Evolutionary conservation across 192 early-diverging fungal genomes (phyloP).

Genomic region (Backusella parvicylindrica): DNA sequence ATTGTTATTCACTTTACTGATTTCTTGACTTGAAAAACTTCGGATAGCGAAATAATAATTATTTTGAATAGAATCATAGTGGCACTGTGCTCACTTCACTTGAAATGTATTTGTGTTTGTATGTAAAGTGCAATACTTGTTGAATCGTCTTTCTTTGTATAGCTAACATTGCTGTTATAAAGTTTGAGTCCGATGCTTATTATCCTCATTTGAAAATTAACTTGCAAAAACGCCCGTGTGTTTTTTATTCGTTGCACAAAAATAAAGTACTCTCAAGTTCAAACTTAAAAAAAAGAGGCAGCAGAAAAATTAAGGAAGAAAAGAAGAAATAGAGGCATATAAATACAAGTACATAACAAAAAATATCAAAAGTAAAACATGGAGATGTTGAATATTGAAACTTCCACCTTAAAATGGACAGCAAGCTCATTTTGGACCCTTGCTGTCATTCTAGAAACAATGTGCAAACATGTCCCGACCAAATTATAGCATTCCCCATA

Average conservation of each 20-base stretch:
- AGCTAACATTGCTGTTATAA: neutral
- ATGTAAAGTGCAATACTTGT: neutral
- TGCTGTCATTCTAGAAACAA: neutral
- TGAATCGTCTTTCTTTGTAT: neutral
- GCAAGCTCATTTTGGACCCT: neutral
- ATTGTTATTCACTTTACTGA: neutral
- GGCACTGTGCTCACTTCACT: neutral
- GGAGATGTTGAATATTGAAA: neutral
- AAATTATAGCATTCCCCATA: neutral
- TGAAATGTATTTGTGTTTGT: neutral
- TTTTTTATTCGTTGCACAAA: conserved; percentile 1
- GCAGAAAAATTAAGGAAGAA: neutral
- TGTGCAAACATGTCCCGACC: neutral
- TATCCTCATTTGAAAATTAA: neutral
- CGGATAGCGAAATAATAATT: too few relatives aligned
- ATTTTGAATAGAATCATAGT: neutral
- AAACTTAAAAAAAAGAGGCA: neutral
- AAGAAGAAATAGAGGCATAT: neutral
- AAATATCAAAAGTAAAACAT: neutral
- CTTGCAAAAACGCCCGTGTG: neutral
- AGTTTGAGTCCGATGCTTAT: neutral
- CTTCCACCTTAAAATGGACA: neutral
- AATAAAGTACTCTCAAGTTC: neutral
- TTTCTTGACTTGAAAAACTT: neutral
- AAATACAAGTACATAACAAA: neutral